A percentile compares a stretch with the other conserved stretches of the same genome.
Evolutionary conservation across 2,329 filamentous ascomycete genomes (phyloP).

Genomic region (Gyromitra esculenta): DNA sequence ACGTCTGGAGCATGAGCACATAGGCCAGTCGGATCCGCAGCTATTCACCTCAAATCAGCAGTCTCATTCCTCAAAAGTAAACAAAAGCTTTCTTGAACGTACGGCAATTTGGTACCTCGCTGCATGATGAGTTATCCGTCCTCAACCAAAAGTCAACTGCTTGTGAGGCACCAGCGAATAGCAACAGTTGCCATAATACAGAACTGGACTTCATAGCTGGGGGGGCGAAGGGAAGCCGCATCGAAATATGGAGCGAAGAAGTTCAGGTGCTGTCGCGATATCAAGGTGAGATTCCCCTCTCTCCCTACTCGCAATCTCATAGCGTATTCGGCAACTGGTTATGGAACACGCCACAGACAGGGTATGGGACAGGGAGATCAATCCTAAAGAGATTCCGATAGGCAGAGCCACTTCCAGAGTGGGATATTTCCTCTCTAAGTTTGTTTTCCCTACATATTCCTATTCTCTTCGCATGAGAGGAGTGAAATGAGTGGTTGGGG

Average conservation of each 20-base stretch:
- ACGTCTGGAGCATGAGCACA: constrained; percentile 24
- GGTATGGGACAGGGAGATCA: too few species aligned
- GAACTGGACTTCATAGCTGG: constrained; percentile 1
- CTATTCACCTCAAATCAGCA: constrained; percentile 6
- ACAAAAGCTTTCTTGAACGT: neutral
- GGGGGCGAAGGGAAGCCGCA: too few species aligned
- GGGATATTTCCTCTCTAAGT: too few species aligned
- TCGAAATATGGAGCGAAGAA: neutral
- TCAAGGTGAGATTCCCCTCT: neutral
- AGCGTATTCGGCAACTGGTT: too few species aligned
- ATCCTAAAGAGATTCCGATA: too few species aligned
- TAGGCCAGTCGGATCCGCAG: constrained; percentile 11
- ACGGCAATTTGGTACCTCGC: constrained; percentile 1
- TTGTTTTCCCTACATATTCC: too few species aligned
- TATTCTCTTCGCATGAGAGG: too few species aligned
- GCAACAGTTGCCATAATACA: constrained; percentile 1
- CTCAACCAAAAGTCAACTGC: constrained; percentile 11
- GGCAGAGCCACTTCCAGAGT: too few species aligned
- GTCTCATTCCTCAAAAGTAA: neutral
- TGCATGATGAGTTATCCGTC: neutral
- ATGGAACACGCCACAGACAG: too few species aligned
- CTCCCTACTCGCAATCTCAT: neutral
- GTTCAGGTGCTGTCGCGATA: neutral
- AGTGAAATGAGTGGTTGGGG: too few species aligned
- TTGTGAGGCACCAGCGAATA: constrained; percentile 12